Evolutionary conservation across 208 protist species (phyloP), one percentile per base, ranked within the genome.

Genomic region (Trypanosoma congolense): DNA sequence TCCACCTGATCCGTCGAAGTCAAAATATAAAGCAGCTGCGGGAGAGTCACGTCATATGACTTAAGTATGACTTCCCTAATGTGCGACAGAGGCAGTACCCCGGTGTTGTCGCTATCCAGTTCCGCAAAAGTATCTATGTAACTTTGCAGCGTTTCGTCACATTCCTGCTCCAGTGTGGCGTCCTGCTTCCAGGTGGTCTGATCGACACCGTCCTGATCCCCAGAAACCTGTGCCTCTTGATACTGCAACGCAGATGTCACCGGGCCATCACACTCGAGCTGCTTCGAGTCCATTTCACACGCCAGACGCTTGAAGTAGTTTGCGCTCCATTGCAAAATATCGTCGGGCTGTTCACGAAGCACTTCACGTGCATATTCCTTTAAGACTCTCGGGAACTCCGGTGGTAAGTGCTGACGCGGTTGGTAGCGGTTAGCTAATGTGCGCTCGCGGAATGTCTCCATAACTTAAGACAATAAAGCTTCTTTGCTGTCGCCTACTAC

Each of bases 291-390:
- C 56, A 65, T 70, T 49, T 90, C 77, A 6, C 93, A 74, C 28
- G 90, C 90, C 18, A 93, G 58, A 30, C 68, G 64, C 65, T 87
- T 88, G 56, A 97, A 97, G 76, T 96, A 97, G n/a, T 78, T 72
- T 28, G 87, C 87, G 41, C 85, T 92, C 83, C 85, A 97, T 33
- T 79, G 72, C 42, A 95, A 73, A 31, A 97, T 92, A 65, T 97
- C 87, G 16, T 75, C 53, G 8, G 93, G 93, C 70, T 97, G 93
- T 5, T 54, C 80, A 16, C 93, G 85, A 24, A 97, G 74, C 40
- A 96, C 91, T 71, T 97, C 93, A 2, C 93, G 75, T 3, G 93
- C 86, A 69, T 94, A 96, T 60, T 96, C 89, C 67, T 94, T 95
- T 42, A 97, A 62, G 3, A 96, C 69, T 25, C 84, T 44, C 6